Conservation (phyloP, 1,139 yeast species). For the Meyerozyma carpophila region DNA sequence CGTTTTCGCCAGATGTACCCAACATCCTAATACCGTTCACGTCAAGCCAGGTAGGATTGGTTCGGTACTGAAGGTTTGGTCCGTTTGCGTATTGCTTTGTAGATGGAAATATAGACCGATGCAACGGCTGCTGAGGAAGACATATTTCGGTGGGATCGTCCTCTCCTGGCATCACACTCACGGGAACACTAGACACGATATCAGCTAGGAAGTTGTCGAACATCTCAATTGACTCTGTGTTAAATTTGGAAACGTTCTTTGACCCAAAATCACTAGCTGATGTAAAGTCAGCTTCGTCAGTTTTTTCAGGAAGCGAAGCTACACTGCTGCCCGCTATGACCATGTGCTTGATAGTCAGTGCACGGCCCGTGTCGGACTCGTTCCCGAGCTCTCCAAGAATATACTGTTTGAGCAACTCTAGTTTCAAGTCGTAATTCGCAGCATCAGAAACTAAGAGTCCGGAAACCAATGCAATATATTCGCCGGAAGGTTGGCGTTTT, state of each 20-base stretch:
- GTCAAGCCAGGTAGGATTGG: slow-evolving; percentile 75
- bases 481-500: slow-evolving; percentile 7
- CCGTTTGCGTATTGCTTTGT: slow-evolving; percentile 40
- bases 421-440: slow-evolving; percentile 33
- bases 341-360: slow-evolving; percentile 43
- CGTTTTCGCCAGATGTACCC: slow-evolving; percentile 82
- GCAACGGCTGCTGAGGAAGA: slow-evolving; percentile 87
- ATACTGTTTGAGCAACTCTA: slow-evolving; percentile 66
- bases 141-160: slow-evolving; percentile 79
- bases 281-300: slow-evolving; percentile 25
- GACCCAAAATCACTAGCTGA: slow-evolving; percentile 47
- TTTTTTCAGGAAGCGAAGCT: slow-evolving; percentile 21
- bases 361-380: slow-evolving; percentile 17
- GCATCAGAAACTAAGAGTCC: slow-evolving; percentile 59
- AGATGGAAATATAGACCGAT: slow-evolving; percentile 59
- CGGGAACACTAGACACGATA: slow-evolving; percentile 56
- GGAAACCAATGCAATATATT: slow-evolving; percentile 59
- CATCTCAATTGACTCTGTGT: slow-evolving; percentile 31
- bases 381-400: slow-evolving; percentile 64
- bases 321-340: slow-evolving; percentile 77
- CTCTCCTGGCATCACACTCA: slow-evolving; percentile 79
- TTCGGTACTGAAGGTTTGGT: slow-evolving; percentile 39
- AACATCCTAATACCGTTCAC: slow-evolving; percentile 51
- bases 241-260: slow-evolving; percentile 45
- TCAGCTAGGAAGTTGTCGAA: slow-evolving; percentile 60